Evolutionary conservation across 2,329 filamentous ascomycete species (phyloP).

Genomic region (Colletotrichum tropicale): DNA sequence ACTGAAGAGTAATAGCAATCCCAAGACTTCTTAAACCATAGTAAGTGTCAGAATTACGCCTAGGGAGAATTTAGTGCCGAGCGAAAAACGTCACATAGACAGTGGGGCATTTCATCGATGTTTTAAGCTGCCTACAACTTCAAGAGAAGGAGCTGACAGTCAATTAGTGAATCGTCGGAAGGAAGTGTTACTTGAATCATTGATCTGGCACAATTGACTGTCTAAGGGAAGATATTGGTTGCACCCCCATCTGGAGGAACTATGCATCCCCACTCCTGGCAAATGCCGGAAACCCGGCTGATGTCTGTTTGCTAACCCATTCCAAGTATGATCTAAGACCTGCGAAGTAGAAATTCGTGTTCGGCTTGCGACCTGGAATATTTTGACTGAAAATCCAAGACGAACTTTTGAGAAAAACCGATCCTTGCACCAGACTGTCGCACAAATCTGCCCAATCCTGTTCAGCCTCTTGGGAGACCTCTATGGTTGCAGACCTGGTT

Average conservation of each 20-base stretch:
- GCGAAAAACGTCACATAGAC: neutral
- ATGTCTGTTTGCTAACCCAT: neutral
- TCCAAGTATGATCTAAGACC: neutral
- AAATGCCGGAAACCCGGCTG: neutral
- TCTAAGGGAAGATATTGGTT: neutral
- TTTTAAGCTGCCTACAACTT: neutral
- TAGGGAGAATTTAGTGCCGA: neutral
- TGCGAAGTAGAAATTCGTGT: neutral
- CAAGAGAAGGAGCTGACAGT: neutral
- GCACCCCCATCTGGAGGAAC: neutral
- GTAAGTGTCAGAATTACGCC: neutral
- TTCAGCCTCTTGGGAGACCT: neutral
- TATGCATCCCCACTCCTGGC: neutral
- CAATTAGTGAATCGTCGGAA: accelerated
- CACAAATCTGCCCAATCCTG: neutral
- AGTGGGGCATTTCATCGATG: neutral
- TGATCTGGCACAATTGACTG: neutral
- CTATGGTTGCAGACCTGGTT: neutral
- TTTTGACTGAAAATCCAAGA: neutral
- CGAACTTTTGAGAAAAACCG: neutral
- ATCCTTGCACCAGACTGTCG: neutral
- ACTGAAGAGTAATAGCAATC: neutral
- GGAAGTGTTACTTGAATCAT: neutral
- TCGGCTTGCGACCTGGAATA: neutral
- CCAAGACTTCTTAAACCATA: accelerated